phyloP scores from a whole-genome alignment of 257 asterid genomes.

The Solanum piurae region DNA sequence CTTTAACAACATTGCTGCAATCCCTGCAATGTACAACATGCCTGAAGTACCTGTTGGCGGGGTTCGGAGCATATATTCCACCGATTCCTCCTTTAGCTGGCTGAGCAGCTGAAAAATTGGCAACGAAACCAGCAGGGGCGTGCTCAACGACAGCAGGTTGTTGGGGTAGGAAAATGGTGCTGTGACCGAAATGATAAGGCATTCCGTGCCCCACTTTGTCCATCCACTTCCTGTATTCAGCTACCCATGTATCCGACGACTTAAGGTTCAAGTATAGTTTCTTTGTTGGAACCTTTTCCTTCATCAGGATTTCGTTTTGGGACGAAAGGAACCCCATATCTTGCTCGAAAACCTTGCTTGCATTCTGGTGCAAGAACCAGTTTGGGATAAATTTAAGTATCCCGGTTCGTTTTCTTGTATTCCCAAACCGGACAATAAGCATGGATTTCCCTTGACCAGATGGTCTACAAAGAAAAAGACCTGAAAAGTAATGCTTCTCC shows the following conservation, averaged over 20 bases:
- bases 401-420: constrained; percentile 36
- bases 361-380: constrained; percentile 87
- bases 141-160: constrained; percentile 80
- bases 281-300: constrained; percentile 75
- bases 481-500: constrained; percentile 47
- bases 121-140: constrained; percentile 89
- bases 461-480: constrained; percentile 80
- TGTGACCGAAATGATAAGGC: constrained; percentile 88
- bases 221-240: constrained; percentile 90
- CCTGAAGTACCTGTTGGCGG: constrained; percentile 64
- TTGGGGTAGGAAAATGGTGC: constrained; percentile 50
- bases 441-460: constrained; percentile 93
- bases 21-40: constrained; percentile 74
- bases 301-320: constrained; percentile 75
- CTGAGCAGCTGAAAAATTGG: constrained; percentile 70
- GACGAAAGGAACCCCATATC: constrained; percentile 98
- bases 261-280: constrained; percentile 56
- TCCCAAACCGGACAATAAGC: constrained; percentile 91
- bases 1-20: constrained; percentile 38
- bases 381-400: constrained; percentile 43
- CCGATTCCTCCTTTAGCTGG: constrained; percentile 93
- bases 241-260: constrained; percentile 84
- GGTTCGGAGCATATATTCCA: constrained; percentile 57
- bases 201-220: constrained; percentile 91
- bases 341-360: constrained; percentile 89